Base-by-base conservation (phyloP, 805 yeast genomes). In the Millerozyma miso region DNA sequence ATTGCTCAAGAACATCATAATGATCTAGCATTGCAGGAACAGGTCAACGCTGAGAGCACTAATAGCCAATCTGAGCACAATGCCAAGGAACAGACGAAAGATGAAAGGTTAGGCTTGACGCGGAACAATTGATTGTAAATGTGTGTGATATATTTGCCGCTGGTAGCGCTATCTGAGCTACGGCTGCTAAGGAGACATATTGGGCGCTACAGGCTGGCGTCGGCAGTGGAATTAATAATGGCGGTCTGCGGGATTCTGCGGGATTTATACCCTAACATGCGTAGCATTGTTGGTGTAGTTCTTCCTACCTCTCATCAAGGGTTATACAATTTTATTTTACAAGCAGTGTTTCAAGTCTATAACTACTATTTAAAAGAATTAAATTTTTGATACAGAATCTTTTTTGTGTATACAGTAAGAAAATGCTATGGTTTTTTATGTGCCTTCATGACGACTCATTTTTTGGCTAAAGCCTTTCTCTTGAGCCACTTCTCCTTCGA, bases 21-120 rank as follows among this genome's bases (percentile, higher is more conserved):
- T 33, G 38, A 38, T 13, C 36, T 38, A 19, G 38, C 41, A 16
- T 26, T 45, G 23, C 48, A 45, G 19, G 48, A 45, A 40, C 51
- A 56, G 43, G 41, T 47, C 16, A 43, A 47, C 46, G 17, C n/a
- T 19, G 16, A 34, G 6, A 44, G 45, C 16, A 44, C 41, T 16
- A 41, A 39, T 32, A 37, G 37, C 35, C 52, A 52, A 4, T 26
- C 45, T 13, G 83, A 86, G 44, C 93, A 87, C 60, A 78, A 76
- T 56, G 85, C 85, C 74, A 35, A 37, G 7, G 38, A 35, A 4
- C 44, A 39, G 31, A 37, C 46, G 31, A 46, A 54, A 29, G 50
- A 56, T 39, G 59, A 57, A 7, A 48, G 64, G 43, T 51, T 59
- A 10, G 62, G 62, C 1, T 42, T 49, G 7, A 46, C 43, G 14